These are phyloP conservation scores for Plenodomus lindquistii DNA, from an alignment of 2,329 filamentous ascomycete species.

Conservation along the genomic window DNA sequence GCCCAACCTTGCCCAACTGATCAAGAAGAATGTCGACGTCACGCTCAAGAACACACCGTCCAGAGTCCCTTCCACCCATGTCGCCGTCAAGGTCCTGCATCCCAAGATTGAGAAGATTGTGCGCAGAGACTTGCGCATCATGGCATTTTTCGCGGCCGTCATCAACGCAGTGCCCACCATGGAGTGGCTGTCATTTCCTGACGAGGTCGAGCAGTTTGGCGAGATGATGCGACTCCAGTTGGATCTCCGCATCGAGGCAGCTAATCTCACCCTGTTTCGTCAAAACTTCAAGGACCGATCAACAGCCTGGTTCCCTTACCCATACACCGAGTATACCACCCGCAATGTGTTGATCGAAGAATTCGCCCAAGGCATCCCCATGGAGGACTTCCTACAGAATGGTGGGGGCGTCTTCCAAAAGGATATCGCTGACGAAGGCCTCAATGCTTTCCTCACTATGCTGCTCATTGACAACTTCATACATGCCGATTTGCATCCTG, in stretches of 20 bases:
- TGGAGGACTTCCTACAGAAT: conserved; percentile 86
- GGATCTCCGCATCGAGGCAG: conserved; percentile 90
- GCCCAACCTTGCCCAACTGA: conserved; percentile 66
- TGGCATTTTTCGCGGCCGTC: conserved; percentile 83
- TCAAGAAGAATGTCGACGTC: conserved; percentile 80
- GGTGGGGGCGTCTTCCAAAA: conserved; percentile 91
- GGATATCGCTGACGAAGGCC: conserved; percentile 91
- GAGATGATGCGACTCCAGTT: conserved; percentile 99
- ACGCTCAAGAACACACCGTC: conserved; percentile 85
- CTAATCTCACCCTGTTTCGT: conserved; percentile 86
- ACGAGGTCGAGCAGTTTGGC: conserved; percentile 91
- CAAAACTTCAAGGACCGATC: conserved; percentile 86
- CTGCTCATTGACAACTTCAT: conserved; percentile 96
- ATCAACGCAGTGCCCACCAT: conserved; percentile 91
- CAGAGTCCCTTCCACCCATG: conserved; percentile 85
- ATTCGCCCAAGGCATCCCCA: conserved; percentile 90
- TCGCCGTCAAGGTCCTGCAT: conserved; percentile 95
- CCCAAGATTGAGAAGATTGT: conserved; percentile 88
- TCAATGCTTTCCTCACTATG: conserved; percentile 97
- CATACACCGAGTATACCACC: conserved; percentile 90
- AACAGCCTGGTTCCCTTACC: conserved; percentile 96
- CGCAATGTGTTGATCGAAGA: conserved; percentile 92
- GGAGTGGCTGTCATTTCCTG: conserved; percentile 94
- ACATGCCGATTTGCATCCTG: conserved; percentile 93
- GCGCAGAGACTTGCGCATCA: conserved; percentile 88